Percentiles rank a stretch among this genome's conserved stretches.
Evolutionary conservation across 331 rosid genomes (phyloP).

Genomic region (Rosa hybrid): DNA sequence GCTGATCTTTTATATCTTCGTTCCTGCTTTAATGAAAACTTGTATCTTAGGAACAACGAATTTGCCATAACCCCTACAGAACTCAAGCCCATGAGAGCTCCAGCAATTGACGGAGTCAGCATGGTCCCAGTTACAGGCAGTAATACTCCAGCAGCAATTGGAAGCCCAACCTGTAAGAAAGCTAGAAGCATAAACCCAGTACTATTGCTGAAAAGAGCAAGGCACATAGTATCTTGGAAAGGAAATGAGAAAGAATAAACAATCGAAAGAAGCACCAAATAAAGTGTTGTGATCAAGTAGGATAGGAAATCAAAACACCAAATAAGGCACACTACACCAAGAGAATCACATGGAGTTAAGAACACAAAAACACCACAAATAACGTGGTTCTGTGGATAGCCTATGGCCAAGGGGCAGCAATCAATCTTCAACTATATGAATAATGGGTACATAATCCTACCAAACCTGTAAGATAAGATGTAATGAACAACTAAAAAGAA

Average conservation of each 20-base stretch:
- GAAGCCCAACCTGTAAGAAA: conserved; percentile 82
- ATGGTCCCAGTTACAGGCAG: conserved; percentile 80
- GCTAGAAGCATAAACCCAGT: conserved; percentile 18
- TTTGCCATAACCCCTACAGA: conserved; percentile 89
- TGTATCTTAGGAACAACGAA: conserved; percentile 76
- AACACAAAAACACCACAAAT: not conserved
- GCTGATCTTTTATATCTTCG: conserved; percentile 39
- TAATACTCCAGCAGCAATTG: conserved; percentile 92
- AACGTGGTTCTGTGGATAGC: not conserved
- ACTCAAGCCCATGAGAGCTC: conserved; percentile 94
- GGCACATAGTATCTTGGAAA: not conserved
- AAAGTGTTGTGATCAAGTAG: not conserved
- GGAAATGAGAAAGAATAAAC: not conserved
- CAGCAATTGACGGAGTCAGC: conserved; percentile 95
- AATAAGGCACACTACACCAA: not conserved
- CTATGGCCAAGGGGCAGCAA: not conserved
- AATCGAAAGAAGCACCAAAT: not conserved
- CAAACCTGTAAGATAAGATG: not conserved
- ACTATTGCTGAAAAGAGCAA: not conserved
- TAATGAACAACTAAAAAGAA: not conserved
- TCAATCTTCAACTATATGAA: not conserved
- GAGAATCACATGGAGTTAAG: not conserved
- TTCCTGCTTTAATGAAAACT: conserved; percentile 60
- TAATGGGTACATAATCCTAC: not conserved
- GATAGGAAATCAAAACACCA: not conserved